Conservation (phyloP, 2,329 filamentous ascomycete genomes). For the Phaeoacremonium minimum region DNA sequence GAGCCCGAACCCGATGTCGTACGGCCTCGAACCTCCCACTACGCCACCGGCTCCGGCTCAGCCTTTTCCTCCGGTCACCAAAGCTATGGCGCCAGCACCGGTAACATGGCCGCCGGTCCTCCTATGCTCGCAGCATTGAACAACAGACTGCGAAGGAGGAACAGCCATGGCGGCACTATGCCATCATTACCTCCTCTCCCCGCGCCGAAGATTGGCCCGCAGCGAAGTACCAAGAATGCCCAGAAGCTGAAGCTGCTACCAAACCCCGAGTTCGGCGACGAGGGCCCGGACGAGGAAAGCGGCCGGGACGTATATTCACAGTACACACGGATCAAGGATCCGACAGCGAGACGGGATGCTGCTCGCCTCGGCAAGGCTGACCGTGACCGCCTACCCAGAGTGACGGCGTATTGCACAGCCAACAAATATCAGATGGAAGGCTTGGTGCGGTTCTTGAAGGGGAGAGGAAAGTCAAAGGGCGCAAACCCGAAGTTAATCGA, state of each 20-base stretch:
- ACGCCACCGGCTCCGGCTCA: slow-evolving; percentile 29
- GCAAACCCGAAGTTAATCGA: slow-evolving; percentile 90
- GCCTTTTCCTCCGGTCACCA: slow-evolving; percentile 23
- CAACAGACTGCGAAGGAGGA: slow-evolving; percentile 79
- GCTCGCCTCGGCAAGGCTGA: slow-evolving; percentile 92
- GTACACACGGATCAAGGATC: slow-evolving; percentile 96
- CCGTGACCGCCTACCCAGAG: slow-evolving; percentile 77
- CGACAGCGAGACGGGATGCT: slow-evolving; percentile 85
- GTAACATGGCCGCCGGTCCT: slow-evolving; percentile 33
- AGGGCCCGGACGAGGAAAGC: slow-evolving; percentile 79
- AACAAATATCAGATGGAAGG: slow-evolving; percentile 88
- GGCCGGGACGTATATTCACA: slow-evolving; percentile 96
- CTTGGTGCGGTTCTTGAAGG: slow-evolving; percentile 87
- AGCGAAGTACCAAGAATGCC: slow-evolving; percentile 89
- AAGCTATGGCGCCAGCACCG: slow-evolving; percentile 32
- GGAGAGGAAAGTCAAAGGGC: slow-evolving; percentile 69
- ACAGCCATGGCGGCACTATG: slow-evolving; percentile 69
- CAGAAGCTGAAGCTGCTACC: slow-evolving; percentile 98
- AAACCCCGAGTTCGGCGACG: slow-evolving; percentile 77
- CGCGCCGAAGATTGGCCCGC: slow-evolving; percentile 77
- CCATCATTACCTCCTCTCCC: slow-evolving; percentile 31
- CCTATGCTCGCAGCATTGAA: slow-evolving; percentile 77
- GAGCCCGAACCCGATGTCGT: slow-evolving; percentile 37
- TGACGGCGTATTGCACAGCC: slow-evolving; percentile 95
- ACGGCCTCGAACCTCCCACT: slow-evolving; percentile 13